These are phyloP conservation scores for Urostyla sp. DNA, from an alignment of 73 alveolate genomes.

Conservation along the genomic window DNA sequence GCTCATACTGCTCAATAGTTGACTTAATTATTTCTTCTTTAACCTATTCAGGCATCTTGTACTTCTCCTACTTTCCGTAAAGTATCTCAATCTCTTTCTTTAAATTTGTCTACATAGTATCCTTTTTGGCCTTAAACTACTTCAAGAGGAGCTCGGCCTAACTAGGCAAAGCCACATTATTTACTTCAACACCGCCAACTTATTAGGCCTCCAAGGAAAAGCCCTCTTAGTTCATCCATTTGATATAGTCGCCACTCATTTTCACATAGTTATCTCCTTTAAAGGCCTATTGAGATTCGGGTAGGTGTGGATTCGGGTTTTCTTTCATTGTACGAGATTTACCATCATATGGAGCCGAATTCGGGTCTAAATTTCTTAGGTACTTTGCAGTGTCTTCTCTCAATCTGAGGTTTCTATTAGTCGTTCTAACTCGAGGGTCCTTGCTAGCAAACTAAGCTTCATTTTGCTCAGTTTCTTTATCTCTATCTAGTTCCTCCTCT, in stretches of 20 bases:
- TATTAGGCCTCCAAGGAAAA: constrained; percentile 64
- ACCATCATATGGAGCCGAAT: constrained; percentile 80
- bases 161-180: constrained; percentile 88
- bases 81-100: constrained; percentile 62
- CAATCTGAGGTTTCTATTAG: constrained; percentile 76
- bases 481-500: constrained; percentile 61
- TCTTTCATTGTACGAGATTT: constrained; percentile 85
- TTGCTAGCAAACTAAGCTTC: constrained; percentile 64
- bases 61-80: constrained; percentile 88
- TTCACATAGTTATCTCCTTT: constrained; percentile 77
- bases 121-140: constrained; percentile 67
- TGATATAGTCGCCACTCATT: constrained; percentile 73
- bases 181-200: constrained; percentile 76
- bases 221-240: constrained; percentile 74
- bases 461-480: constrained; percentile 66
- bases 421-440: constrained; percentile 76
- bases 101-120: constrained; percentile 62
- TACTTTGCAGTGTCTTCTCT: constrained; percentile 89
- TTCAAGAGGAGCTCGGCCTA: constrained; percentile 80
- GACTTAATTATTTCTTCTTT: constrained; percentile 9
- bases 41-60: constrained; percentile 49
- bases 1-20: background rate
- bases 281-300: constrained; percentile 57
- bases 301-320: constrained; percentile 77
- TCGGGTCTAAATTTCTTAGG: constrained; percentile 74